Evolutionary conservation across 2,329 filamentous ascomycete species (phyloP), one percentile per base, ranked within the genome.

Genomic region (Penicillium sp.): DNA sequence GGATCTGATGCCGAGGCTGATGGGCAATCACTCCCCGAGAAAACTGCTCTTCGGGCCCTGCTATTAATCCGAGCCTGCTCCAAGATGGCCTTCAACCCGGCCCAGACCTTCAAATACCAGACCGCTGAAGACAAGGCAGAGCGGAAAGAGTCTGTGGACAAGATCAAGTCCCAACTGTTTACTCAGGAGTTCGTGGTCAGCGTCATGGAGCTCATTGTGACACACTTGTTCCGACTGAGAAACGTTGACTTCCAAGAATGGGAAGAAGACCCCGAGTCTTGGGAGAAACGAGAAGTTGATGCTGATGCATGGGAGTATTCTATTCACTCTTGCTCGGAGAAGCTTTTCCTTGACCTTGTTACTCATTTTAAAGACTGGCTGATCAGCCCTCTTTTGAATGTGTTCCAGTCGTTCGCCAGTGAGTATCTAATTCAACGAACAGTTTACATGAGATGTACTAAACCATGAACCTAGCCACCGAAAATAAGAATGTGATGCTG

Each of bases 261-360:
- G 94, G 89, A 95, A 69, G 89, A 95, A 67, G 92, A 96, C 54
- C 91, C 93, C 0, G 91, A 99, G 71, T 92, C 95, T 50, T 99
- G 94, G 92, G 93, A 97, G 72, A 87, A 90, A 60, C 87, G 88
- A 65, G 92, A 95, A 66, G 89, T 88, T 56, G 85, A 90, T 55
- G 87, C 89, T 31, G 90, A 91, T 63, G 90, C 89, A 1, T 97
- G 90, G 83, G 92, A 97, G 67, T 97, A 92, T 78, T 90, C 93
- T 54, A 88, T 97, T 49, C 87, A 93, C 28, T 91, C 92, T 2
- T 97, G 93, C 69, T 88, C 94, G 0, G 94, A 99, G 74, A 95
- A 92, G 73, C 81, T 99, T 13, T 96, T 97, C 73, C 81, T 97
- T 62, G 92, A 97, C 66, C 83, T 99, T 16, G 85, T 96, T 56